Percentiles rank a stretch among this genome's conserved stretches.
Evolutionary conservation across 1,284 basidiomycete species (phyloP).

Genomic region (Fomes fomentarius): DNA sequence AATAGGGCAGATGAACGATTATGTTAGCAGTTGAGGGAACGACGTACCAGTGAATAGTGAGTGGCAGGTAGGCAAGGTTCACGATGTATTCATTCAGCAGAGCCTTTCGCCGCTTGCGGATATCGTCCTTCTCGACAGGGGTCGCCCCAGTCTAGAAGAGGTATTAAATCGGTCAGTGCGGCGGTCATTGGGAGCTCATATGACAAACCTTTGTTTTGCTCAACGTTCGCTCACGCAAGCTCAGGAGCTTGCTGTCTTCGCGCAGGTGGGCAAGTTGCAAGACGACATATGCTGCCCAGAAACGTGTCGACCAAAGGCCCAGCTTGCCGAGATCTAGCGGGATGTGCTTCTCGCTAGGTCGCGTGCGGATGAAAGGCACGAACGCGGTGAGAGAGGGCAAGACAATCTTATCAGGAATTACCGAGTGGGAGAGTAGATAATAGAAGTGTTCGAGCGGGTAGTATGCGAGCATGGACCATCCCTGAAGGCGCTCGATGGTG

Average conservation of each 20-base stretch:
- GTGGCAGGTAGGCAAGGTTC: slow-evolving; percentile 77
- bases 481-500: slow-evolving; percentile 81
- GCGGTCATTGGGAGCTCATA: too few relatives aligned
- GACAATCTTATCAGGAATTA: slow-evolving; percentile 59
- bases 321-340: slow-evolving; percentile 46
- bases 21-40: not conserved
- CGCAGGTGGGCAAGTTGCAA: slow-evolving; percentile 74
- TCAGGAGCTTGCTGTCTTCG: slow-evolving; percentile 66
- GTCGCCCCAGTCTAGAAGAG: slow-evolving; percentile 35
- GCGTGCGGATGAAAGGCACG: slow-evolving; percentile 35
- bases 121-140: slow-evolving; percentile 55
- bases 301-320: slow-evolving; percentile 71
- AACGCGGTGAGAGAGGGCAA: slow-evolving; percentile 44
- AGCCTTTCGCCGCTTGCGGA: slow-evolving; percentile 65
- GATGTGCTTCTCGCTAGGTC: slow-evolving; percentile 37
- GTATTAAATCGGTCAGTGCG: not conserved
- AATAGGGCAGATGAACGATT: too few relatives aligned
- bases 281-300: slow-evolving; percentile 76
- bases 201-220: slow-evolving; percentile 60
- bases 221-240: slow-evolving; percentile 55
- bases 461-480: slow-evolving; percentile 83
- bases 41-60: slow-evolving; percentile 82
- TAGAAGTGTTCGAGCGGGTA: slow-evolving; percentile 82
- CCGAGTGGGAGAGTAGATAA: slow-evolving; percentile 66
- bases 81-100: slow-evolving; percentile 75